Evolutionary conservation across 192 early-diverging fungal genomes (phyloP).

Genomic region (Backusella australiensis): DNA sequence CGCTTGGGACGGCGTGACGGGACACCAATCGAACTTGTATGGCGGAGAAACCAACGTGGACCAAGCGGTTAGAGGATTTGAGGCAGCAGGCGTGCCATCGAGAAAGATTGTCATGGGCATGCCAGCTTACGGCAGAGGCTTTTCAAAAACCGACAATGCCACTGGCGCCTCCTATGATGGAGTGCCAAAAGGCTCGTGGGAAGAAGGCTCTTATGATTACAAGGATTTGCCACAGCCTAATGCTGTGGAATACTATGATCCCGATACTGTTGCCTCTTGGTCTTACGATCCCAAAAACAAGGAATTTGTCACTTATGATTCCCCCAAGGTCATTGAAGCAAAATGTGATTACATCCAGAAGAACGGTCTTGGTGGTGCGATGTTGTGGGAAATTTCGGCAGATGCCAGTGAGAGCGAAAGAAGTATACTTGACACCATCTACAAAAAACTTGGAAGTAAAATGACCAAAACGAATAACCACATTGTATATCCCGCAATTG

Average conservation of each 20-base stretch:
- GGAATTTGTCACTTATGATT: constrained; percentile 87
- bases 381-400: constrained; percentile 77
- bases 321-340: constrained; percentile 55
- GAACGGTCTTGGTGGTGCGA: constrained; percentile 62
- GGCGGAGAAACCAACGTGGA: constrained; percentile 61
- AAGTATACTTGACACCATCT: constrained; percentile 39
- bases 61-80: constrained; percentile 72
- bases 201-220: constrained; percentile 90
- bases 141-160: constrained; percentile 71
- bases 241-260: constrained; percentile 75
- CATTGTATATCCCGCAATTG: constrained; percentile 34
- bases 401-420: constrained; percentile 42
- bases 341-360: constrained; percentile 69
- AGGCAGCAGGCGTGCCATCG: constrained; percentile 76
- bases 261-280: constrained; percentile 67
- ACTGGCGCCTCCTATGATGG: constrained; percentile 64
- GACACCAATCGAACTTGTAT: constrained; percentile 89
- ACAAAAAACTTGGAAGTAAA: constrained; percentile 11
- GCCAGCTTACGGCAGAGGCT: constrained; percentile 90
- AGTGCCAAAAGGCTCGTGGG: constrained; percentile 82
- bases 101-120: constrained; percentile 89
- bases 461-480: constrained; percentile 45
- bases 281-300: constrained; percentile 66
- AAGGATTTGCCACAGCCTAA: constrained; percentile 69
- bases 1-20: constrained; percentile 61